Base-by-base conservation (phyloP, 1,139 yeast species). In the Candida neerlandica region DNA sequence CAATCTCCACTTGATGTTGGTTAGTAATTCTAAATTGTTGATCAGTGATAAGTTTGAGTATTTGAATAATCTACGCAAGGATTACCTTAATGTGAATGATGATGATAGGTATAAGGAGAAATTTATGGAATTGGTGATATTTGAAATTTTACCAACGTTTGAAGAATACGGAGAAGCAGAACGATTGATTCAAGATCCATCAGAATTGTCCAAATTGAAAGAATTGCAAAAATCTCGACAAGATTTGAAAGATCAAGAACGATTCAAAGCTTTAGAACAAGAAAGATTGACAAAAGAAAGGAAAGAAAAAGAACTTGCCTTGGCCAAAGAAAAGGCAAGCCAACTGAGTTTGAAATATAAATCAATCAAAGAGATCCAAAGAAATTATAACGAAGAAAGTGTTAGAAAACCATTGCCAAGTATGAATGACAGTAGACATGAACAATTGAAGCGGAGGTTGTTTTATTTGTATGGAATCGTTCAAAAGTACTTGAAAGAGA, bases 91-190 rank as follows among this genome's bases (percentile, higher is more conserved):
- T 39, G 27, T 43, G 6, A 51, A 55, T 41, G 14, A 35, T 23
- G 51, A 55, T 2, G 70, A 66, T 43, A 59, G 53, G 35, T 64
- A 61, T 47, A 49, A 60, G 35, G 56, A 52, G 26, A 64, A 67
- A 43, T 58, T 73, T 44, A 51, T 67, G 10, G 73, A 74, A 41
- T 63, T 74, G 52, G 68, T 66, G 47, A 66, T 70, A 7, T 70
- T 68, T 55, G 73, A 73, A 52, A 66, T 74, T 1, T 63, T 73
- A 41, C 76, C 78, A 0, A 64, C 64, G 4, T 55, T 61, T 34
- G 64, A 66, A 32, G 55, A 61, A 35, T 66, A 61, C 46, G 61
- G 60, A 1, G 67, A 69, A 41, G 72, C 79, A 0, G 59, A 52
- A 37, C 51, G 49, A 32, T 58, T 74, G 12, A 60, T 72, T 11